Evolutionary conservation across 2,329 filamentous ascomycete species (phyloP), one percentile per base, ranked within the genome.

Genomic region (Trichoderma citrinoviride): DNA sequence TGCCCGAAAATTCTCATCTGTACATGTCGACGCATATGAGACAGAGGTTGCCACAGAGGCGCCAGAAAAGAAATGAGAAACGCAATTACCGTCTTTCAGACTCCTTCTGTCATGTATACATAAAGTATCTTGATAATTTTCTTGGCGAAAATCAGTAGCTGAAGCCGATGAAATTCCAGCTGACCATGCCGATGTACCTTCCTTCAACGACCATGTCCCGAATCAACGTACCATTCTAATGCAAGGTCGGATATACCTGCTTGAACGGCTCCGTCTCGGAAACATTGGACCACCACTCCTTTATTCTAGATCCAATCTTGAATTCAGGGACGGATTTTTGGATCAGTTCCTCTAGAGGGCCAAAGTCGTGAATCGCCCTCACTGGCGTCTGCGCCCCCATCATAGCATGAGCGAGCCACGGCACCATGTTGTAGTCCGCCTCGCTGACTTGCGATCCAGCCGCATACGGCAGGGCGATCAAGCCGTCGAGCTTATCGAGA

Each of bases 1-100:
- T 19, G 74, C 75, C 19, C 71, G 74, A 57, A 72, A 73, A 37
- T 77, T 76, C 62, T 70, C 75, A 10, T 60, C 67, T 73, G 52
- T 57, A 19, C 21, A 57, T 5, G 52, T 64, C 21, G 44, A 64
- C 25, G 61, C 61, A 25, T 64, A 64, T 50, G 61, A 64, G 19
- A 43, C n/a, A n/a, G n/a, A n/a, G n/a, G n/a, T n/a, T n/a, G n/a
- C n/a, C n/a, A 15, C 47, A 33, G 41, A 47, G 19, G 15, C 12
- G 4, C 10, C 29, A 19, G 61, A 63, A 43, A 63, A 56, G 43
- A 49, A 40, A 2, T 63, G 21, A 63, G 6, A 49, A 8, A 8
- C 10, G 21, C 6, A n/a, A 17, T 49, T 25, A 6, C 17, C 23
- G 23, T 25, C 44, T 25, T 25, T 49, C 7, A 15, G 4, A 7